These are phyloP conservation scores for Lumnitzera littorea DNA, from an alignment of 345 rosid genomes.

Conservation along the genomic window DNA sequence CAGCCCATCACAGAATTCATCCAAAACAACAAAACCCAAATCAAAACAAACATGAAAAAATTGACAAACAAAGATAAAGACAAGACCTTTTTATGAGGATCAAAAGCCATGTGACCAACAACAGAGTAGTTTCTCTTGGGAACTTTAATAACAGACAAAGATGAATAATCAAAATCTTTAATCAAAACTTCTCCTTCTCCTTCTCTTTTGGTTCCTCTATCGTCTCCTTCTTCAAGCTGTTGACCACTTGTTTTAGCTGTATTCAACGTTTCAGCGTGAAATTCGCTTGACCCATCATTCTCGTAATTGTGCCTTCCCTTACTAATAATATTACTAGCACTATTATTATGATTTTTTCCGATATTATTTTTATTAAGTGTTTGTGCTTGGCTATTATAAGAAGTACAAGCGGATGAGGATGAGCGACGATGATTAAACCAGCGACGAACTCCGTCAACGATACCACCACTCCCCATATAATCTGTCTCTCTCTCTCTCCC, in stretches of 20 bases:
- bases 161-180: constrained; percentile 34
- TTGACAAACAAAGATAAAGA: not conserved
- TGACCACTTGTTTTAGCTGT: no score
- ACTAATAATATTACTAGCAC: no score
- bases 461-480: constrained; percentile 44
- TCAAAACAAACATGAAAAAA: not conserved
- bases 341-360: no score
- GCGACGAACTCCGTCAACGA: constrained; percentile 87
- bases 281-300: no score
- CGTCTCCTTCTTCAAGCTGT: no score
- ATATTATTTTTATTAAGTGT: no score
- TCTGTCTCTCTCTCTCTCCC: no score
- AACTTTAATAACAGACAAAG: constrained; percentile 36
- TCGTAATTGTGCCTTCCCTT: no score
- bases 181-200: not conserved
- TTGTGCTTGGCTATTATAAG: constrained; percentile 6
- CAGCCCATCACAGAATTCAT: not conserved
- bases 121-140: constrained; percentile 43
- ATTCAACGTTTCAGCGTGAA: no score
- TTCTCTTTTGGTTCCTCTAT: not conserved
- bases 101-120: constrained; percentile 35
- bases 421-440: constrained; percentile 63
- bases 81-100: constrained; percentile 67
- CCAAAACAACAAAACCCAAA: not conserved
- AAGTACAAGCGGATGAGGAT: constrained; percentile 19